Evolutionary conservation across 129 eudicot genomes (phyloP), one percentile per base, ranked within the genome.

Genomic region (Helichrysum umbraculigerum): DNA sequence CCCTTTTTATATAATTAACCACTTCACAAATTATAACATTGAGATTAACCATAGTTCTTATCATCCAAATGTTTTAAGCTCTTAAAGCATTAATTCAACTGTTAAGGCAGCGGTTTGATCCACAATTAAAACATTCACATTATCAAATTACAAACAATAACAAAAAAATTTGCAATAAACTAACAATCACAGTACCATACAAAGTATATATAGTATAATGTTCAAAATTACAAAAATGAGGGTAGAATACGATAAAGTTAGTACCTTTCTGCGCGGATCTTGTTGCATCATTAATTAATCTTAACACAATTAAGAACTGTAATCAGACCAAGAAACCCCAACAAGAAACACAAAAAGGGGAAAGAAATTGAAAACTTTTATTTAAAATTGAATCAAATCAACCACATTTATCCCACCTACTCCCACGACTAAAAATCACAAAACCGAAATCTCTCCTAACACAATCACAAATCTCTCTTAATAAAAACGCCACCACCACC

Each of bases 181-280:
- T 14, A 47, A 47, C 54, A 47, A 47, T 11, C 52, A 11, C 16
- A 44, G 15, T 47, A 47, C 14, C 54, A 14, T 47, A 44, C 17
- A 44, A 39, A 39, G 44, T 39, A 39, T 7, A 7, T 1, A 44
- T 41, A n/a, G n/a, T n/a, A 42, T 22, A 1, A 70, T 12, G n/a
- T 78, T 41, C 57, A 30, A 42, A 60, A 21, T 17, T 30, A 21
- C 22, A 17, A 5, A 80, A 37, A 21, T 76, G 54, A n/a, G 3
- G 60, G 12, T 15, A 37, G 28, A 66, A 57, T 52, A 9, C 2
- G 3, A 35, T 1, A 71, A 39, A 84, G 75, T 33, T 32, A 7
- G 58, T 20, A 90, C 96, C 97, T 92, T 92, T 82, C 81, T 92
- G 9, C 89, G 79, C 73, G 82, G 91, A 92, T 92, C 88, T 77